Base-by-base conservation (phyloP, 345 rosid species). In the Luvunga scandens region DNA sequence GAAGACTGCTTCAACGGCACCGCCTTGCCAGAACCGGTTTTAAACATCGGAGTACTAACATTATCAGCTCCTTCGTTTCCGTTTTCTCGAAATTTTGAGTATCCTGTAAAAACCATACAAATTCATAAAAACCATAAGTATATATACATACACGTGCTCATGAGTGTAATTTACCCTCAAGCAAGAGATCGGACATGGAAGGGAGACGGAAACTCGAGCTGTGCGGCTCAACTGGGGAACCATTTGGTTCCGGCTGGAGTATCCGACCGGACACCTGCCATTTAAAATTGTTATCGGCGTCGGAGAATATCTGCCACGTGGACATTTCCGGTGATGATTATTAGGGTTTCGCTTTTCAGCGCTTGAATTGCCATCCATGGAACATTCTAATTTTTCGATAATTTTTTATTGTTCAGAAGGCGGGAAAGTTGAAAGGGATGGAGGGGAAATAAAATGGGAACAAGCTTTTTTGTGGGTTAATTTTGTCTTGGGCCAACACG, bases 181-280 rank as follows among this genome's bases (percentile, higher is more conserved):
- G 85, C 85, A 92, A 79, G 66, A 92, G 88, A 84, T 92, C 97
- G 59, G 89, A 68, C 95, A 85, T 86, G 50, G 94, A 92, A 81
- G 95, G 88, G 70, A 89, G 85, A 78, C 76, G 85, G 33, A 79
- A 50, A 72, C 62, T 7, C 6, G 88, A 75, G 22, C 69, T 69
- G 60, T 34, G 78, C 13, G 62, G 48, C 30, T 79, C 62, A 61
- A 68, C 65, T 57, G 82, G 85, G 69, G 77, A 73, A 31, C 73
- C 82, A 25, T 72, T 76, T 7, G 65, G 66, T 69, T 77, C 72
- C 28, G 80, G 45, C 7, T 25, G 81, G 42, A 80, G 22, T 19
- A 82, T 27, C 62, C 79, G 78, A 53, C 89, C 90, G 71, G 91
- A 77, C 2, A 38, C 59, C 78, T 92, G 90, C 99, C 98, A 94